Conservation (phyloP, 176 grass and related monocot species). For the Ensete ventricosum region DNA sequence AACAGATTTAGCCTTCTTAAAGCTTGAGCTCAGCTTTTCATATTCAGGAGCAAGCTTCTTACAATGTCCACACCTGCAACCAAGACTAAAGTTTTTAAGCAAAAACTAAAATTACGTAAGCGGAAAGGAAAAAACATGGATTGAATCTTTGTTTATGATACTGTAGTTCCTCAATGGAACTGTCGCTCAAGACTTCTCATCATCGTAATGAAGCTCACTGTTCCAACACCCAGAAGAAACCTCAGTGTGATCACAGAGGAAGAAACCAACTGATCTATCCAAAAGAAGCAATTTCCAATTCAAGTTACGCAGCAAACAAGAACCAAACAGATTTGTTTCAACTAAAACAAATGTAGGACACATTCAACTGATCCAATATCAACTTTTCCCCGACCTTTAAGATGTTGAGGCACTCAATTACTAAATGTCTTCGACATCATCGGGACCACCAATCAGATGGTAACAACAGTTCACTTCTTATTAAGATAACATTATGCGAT, state of each 20-base stretch:
- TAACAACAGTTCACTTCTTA: no score
- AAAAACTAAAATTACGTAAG: not conserved
- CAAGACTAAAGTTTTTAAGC: constrained; percentile 9
- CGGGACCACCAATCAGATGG: no score
- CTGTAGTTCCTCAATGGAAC: not conserved
- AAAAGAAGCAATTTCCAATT: not conserved
- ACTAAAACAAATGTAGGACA: not conserved
- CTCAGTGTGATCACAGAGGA: not conserved
- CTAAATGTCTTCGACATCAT: no score
- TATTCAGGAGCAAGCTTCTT: constrained; percentile 99
- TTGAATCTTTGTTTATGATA: not conserved
- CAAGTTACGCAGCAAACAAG: not conserved
- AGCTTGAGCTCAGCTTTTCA: constrained; percentile 80
- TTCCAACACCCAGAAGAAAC: not conserved
- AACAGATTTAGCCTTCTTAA: constrained; percentile 88
- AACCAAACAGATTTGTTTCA: not conserved
- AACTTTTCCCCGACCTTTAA: no score
- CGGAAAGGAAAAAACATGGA: not conserved
- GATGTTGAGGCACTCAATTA: no score
- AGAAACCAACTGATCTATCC: not conserved
- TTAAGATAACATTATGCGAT: not conserved
- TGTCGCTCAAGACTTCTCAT: not conserved
- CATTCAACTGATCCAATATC: no score
- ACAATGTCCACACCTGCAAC: constrained; percentile 84
- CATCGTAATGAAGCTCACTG: not conserved